Conservation (phyloP, 2,329 filamentous ascomycete genomes). For the Colletotrichum agaves region DNA sequence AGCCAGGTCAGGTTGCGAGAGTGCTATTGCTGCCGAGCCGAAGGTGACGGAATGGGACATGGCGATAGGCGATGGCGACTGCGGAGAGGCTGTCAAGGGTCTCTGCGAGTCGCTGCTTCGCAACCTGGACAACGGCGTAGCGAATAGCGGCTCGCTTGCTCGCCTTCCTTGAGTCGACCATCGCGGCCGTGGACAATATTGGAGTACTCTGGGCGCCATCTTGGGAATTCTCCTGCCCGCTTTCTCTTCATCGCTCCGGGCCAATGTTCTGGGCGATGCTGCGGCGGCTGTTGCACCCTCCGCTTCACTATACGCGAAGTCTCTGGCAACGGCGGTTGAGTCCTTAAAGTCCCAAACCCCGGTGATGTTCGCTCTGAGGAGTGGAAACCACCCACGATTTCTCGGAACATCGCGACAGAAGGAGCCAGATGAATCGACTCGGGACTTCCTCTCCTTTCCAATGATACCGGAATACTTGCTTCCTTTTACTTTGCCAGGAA, state of each 20-base stretch:
- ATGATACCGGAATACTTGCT: neutral
- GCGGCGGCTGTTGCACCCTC: neutral
- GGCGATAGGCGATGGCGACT: constrained; percentile 48
- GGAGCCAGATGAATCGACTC: neutral
- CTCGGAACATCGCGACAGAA: neutral
- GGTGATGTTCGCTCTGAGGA: constrained; percentile 20
- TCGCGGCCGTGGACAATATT: constrained; percentile 50
- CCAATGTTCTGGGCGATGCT: neutral
- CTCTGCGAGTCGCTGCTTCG: constrained; percentile 43
- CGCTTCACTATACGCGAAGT: constrained; percentile 37
- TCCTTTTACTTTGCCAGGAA: neutral
- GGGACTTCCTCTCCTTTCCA: neutral
- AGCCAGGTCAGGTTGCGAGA: constrained; percentile 44
- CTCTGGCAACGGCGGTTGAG: constrained; percentile 40
- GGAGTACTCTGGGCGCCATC: constrained; percentile 49
- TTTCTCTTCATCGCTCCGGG: constrained; percentile 39
- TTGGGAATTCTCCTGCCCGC: constrained; percentile 45
- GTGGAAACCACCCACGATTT: constrained; percentile 4
- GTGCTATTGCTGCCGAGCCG: constrained; percentile 49
- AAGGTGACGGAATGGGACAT: constrained; percentile 48
- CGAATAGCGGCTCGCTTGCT: constrained; percentile 47
- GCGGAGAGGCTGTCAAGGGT: constrained; percentile 46
- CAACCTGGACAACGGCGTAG: constrained; percentile 44
- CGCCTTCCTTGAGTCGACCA: constrained; percentile 43
- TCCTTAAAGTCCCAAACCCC: constrained; percentile 43